These are phyloP conservation scores for Nannizziopsis barbatae DNA, from an alignment of 2,329 filamentous ascomycete species.

Conservation along the genomic window DNA sequence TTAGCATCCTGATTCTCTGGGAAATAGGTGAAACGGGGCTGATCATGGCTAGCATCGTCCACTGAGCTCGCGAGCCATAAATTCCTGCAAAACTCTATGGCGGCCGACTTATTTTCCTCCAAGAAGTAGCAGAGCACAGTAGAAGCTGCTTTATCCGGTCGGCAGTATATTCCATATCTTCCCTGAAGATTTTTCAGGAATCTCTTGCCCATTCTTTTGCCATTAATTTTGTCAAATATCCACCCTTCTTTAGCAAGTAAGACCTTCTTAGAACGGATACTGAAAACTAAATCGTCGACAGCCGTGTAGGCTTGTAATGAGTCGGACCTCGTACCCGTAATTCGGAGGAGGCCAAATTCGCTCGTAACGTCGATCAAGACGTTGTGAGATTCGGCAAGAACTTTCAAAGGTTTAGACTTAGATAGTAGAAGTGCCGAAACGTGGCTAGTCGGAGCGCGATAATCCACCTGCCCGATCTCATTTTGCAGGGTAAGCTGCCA, in stretches of 20 bases:
- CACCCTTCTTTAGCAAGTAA: slow-evolving; percentile 17
- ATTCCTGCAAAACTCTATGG: slow-evolving; percentile 26
- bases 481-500: slow-evolving; percentile 28
- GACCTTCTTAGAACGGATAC: slow-evolving; percentile 24
- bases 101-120: slow-evolving; percentile 23
- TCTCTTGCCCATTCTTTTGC: slow-evolving; percentile 15
- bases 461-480: slow-evolving; percentile 30
- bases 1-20: slow-evolving; percentile 22
- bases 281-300: slow-evolving; percentile 23
- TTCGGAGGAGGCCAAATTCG: slow-evolving; percentile 26
- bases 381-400: slow-evolving; percentile 26
- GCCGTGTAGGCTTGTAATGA: slow-evolving; percentile 28
- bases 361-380: slow-evolving; percentile 30
- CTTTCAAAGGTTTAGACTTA: slow-evolving; percentile 28
- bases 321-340: slow-evolving; percentile 25
- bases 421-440: slow-evolving; percentile 27
- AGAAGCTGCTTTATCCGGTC: slow-evolving; percentile 15
- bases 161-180: slow-evolving; percentile 24
- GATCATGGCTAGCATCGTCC: slow-evolving; percentile 13
- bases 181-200: slow-evolving; percentile 28
- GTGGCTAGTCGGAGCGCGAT: slow-evolving; percentile 21
- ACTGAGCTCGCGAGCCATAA: slow-evolving; percentile 25
- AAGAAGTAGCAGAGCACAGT: slow-evolving; percentile 26
- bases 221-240: slow-evolving; percentile 14
- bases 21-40: slow-evolving; percentile 29